phyloP scores from a whole-genome alignment of 768 basidiomycete genomes.

The Tricholoma flavovirens region DNA sequence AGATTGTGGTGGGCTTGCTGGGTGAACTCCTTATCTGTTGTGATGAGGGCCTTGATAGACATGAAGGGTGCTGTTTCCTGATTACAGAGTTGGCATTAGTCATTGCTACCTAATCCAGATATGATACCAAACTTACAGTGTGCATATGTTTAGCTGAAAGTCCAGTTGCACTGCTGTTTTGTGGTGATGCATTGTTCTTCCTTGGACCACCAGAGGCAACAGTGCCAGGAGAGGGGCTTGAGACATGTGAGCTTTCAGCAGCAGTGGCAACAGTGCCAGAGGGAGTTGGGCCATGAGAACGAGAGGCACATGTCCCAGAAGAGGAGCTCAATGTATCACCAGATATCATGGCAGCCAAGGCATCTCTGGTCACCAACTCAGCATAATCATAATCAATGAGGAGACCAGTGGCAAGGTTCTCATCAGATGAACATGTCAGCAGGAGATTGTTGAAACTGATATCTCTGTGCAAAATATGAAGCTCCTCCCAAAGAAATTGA shows the following conservation, averaged over 20 bases:
- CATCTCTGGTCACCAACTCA: neutral
- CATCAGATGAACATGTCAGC: neutral
- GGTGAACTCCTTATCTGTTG: too few species aligned
- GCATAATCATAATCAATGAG: conserved; percentile 3
- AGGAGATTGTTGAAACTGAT: neutral
- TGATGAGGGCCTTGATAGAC: too few species aligned
- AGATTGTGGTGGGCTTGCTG: too few species aligned
- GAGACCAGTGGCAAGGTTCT: neutral
- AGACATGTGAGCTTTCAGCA: neutral
- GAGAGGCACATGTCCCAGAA: neutral
- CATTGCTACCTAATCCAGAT: too few species aligned
- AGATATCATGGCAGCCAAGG: too few species aligned
- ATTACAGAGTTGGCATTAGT: too few species aligned
- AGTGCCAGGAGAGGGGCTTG: neutral
- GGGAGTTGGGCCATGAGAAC: neutral
- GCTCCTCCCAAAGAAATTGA: neutral
- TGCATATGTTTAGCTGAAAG: too few species aligned
- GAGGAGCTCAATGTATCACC: neutral
- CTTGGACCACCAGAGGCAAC: too few species aligned
- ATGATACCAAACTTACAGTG: too few species aligned
- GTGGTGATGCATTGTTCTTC: too few species aligned
- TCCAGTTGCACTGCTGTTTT: too few species aligned
- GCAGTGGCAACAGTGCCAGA: neutral
- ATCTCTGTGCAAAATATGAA: neutral
- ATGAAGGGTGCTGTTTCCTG: too few species aligned